These are phyloP conservation scores for Perkinsus olseni DNA, from an alignment of 169 alveolate species.

Conservation along the genomic window DNA sequence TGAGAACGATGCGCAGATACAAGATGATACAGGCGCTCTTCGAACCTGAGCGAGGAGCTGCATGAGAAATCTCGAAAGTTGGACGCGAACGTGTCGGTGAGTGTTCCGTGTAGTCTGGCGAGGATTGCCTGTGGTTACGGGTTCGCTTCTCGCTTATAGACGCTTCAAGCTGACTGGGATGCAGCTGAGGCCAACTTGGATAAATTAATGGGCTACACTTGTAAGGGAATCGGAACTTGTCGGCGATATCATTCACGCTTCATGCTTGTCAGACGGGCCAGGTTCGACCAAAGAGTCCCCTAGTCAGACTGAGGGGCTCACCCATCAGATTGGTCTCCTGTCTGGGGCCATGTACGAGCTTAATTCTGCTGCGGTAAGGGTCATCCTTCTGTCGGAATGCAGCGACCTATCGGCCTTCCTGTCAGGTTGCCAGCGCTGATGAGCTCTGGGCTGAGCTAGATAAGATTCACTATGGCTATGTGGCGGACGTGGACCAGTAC, in stretches of 20 bases:
- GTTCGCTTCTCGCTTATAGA: background rate
- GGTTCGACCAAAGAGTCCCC: background rate
- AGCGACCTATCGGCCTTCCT: background rate
- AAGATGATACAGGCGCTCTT: background rate
- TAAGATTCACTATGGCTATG: background rate
- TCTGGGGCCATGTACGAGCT: background rate
- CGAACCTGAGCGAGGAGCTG: background rate
- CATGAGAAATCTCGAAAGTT: background rate
- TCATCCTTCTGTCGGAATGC: no score
- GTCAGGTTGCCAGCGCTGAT: background rate
- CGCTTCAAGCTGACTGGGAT: background rate
- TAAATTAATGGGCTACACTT: background rate
- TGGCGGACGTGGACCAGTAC: background rate
- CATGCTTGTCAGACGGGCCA: background rate
- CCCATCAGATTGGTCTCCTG: background rate
- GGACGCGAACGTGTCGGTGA: background rate
- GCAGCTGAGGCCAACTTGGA: background rate
- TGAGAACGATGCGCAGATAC: background rate
- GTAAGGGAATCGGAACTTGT: background rate
- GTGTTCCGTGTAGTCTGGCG: background rate
- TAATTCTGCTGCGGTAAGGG: background rate
- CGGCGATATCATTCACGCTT: background rate
- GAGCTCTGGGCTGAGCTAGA: background rate
- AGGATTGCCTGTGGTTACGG: background rate
- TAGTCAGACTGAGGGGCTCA: background rate